phyloP scores from a whole-genome alignment of 768 basidiomycete genomes.

The Gymnopilus junonius region DNA sequence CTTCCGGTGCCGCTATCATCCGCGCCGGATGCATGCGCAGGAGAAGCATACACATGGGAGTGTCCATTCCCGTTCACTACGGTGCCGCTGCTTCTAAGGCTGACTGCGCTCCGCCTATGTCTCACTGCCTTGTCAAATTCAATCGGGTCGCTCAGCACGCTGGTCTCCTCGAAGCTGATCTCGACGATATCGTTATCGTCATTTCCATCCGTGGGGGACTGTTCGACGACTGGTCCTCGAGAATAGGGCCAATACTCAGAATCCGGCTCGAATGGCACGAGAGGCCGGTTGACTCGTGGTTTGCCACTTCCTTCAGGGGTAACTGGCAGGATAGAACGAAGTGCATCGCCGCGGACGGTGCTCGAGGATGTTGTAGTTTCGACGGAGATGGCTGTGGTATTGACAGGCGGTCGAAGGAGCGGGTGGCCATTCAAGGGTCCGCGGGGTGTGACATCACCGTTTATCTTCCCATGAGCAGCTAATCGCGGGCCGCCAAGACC shows the following conservation, averaged over 20 bases:
- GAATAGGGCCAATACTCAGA: constrained; percentile 78
- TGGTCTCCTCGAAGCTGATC: constrained; percentile 76
- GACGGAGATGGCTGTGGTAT: constrained; percentile 21
- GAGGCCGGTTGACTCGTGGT: constrained; percentile 37
- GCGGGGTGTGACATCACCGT: constrained; percentile 67
- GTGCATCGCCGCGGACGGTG: constrained; percentile 17
- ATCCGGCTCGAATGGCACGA: constrained; percentile 66
- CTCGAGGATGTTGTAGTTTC: constrained; percentile 27
- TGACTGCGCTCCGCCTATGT: constrained; percentile 33
- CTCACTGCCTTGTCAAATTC: constrained; percentile 50
- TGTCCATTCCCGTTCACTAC: constrained; percentile 11
- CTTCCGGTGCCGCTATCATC: constrained; percentile 31
- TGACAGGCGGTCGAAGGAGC: constrained; percentile 9
- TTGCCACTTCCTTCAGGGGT: constrained; percentile 16
- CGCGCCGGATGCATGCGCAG: constrained; percentile 2
- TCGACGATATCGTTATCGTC: constrained; percentile 71
- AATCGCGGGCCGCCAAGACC: constrained; percentile 21
- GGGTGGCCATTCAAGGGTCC: constrained; percentile 25
- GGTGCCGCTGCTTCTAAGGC: constrained; percentile 10
- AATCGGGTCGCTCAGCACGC: constrained; percentile 70
- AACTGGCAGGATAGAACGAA: neutral
- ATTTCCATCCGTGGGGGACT: constrained; percentile 32
- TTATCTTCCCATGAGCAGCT: constrained; percentile 32
- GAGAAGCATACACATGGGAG: constrained; percentile 8
- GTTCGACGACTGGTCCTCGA: constrained; percentile 40